A percentile compares a stretch with the other conserved stretches of the same genome.
Evolutionary conservation across 257 asterid species (phyloP).

Genomic region (Nicotiana tabacum): DNA sequence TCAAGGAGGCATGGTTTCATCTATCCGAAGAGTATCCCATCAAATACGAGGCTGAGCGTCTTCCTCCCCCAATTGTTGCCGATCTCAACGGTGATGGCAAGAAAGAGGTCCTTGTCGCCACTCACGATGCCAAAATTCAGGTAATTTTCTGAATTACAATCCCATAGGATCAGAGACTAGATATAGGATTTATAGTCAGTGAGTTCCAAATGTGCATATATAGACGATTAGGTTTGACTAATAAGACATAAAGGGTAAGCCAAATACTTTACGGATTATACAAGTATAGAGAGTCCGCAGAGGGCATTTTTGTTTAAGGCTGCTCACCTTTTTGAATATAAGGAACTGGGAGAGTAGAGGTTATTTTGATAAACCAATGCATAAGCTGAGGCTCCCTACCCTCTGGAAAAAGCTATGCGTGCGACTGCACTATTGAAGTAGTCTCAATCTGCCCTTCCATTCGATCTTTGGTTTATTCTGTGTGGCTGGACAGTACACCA

Average conservation of each 20-base stretch:
- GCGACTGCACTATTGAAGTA: neutral
- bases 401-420: neutral
- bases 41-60: conserved; percentile 86
- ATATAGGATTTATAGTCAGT: neutral
- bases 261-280: too few relatives aligned
- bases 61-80: conserved; percentile 88
- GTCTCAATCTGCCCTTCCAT: neutral
- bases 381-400: neutral
- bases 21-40: conserved; percentile 88
- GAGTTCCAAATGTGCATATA: neutral
- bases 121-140: conserved; percentile 97
- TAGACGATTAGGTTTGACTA: neutral
- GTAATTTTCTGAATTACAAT: conserved; percentile 20
- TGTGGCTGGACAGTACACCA: neutral
- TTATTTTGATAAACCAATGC: neutral
- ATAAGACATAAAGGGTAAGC: neutral
- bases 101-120: conserved; percentile 84
- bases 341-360: neutral
- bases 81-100: conserved; percentile 98
- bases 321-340: neutral
- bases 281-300: too few relatives aligned
- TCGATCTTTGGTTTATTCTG: neutral
- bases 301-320: too few relatives aligned
- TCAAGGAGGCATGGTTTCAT: conserved; percentile 95
- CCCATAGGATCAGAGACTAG: neutral